Evolutionary conservation across 345 rosid species (phyloP), one percentile per base, ranked within the genome.

Genomic region (Moricandia moricandioides): DNA sequence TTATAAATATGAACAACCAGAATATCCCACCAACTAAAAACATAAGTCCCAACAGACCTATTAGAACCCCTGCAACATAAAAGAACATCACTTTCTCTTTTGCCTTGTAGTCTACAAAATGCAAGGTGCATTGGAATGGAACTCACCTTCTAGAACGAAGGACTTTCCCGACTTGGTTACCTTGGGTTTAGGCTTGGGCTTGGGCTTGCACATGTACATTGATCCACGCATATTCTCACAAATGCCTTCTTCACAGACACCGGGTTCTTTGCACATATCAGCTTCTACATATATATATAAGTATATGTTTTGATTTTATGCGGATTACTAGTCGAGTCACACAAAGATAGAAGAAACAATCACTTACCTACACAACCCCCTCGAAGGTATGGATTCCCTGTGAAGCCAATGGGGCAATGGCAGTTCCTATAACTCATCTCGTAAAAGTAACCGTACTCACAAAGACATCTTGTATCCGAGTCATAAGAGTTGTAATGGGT

Each of bases 321-420:
- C 31, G 2, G 31, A 30, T 30, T 30, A 30, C 4, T 30, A 30
- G 31, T 30, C 30, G 30, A 27, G 30, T 4, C 30, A 4, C 4
- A 31, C 34, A 31, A 31, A 31, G 34, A 31, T 31, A 31, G 34
- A 31, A 31, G 34, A 31, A 31, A 31, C 34, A 31, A 6, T 33
- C 35, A 75, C 13, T 18, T 80, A 82, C 87, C 85, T 65, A 33
- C 30, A 35, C 85, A 84, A 24, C 80, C 87, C 67, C 21, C 6
- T 37, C 0, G n/a, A 52, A 83, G 60, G 61, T 81, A 81, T n/a
- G 88, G 79, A 37, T 81, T 85, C 40, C 87, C 89, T 17, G 31
- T 58, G 62, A 65, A 86, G 39, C 85, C 89, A n/a, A 3, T 0
- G n/a, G 16, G 8, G 67, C 87, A 87, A 18, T 27, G 33, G 77